These are phyloP conservation scores for Alternaria atra DNA, from an alignment of 2,329 filamentous ascomycete genomes.

Conservation along the genomic window DNA sequence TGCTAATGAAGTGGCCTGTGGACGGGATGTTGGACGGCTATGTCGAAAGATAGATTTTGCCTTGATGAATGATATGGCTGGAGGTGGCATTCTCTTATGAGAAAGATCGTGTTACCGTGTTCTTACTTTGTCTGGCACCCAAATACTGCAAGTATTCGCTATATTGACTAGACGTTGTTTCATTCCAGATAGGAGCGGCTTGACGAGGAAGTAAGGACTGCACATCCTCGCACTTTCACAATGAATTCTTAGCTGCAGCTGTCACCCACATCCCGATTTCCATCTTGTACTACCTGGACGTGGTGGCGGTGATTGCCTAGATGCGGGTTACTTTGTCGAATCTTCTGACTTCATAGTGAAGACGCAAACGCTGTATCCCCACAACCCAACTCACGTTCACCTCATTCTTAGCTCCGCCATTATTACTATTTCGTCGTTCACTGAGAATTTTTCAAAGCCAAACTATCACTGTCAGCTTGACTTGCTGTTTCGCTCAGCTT, in stretches of 20 bases:
- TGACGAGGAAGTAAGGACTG: not conserved
- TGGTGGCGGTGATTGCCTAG: not conserved
- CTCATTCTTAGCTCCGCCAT: conserved; percentile 9
- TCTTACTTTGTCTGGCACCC: not conserved
- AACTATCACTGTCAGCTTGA: not conserved
- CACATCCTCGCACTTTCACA: not conserved
- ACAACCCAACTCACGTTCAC: conserved; percentile 9
- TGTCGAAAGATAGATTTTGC: not conserved
- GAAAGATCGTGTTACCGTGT: not conserved
- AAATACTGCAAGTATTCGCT: not conserved
- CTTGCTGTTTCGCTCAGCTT: not conserved
- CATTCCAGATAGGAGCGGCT: not conserved
- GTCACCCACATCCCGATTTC: not conserved
- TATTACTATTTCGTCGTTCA: not conserved
- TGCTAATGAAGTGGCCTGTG: not conserved
- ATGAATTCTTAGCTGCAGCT: not conserved
- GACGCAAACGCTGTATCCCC: conserved; percentile 13
- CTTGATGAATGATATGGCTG: not conserved
- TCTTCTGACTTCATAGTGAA: conserved; percentile 5
- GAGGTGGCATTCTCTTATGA: not conserved
- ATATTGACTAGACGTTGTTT: not conserved
- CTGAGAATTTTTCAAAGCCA: not conserved
- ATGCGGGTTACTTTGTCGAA: not conserved
- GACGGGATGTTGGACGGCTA: not conserved
- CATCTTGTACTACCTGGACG: not conserved